Base-by-base conservation (phyloP, 495 filamentous ascomycete species). In the Neurospora cerealis region DNA sequence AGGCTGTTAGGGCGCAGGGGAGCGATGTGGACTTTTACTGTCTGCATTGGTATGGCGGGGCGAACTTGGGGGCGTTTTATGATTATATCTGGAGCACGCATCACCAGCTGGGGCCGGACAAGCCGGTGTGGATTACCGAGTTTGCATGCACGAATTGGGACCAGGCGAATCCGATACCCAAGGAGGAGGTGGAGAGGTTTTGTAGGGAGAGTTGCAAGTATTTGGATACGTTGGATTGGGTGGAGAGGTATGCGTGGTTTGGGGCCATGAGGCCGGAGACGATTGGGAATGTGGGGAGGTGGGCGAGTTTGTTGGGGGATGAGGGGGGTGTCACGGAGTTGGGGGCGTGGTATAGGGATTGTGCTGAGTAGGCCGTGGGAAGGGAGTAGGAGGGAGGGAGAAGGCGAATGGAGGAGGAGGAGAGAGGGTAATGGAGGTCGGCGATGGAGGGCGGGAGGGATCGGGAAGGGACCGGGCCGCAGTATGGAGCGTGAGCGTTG, bases 191-290 rank as follows among this genome's bases (percentile, higher is more conserved):
- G 13, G 77, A 77, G 21, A 15, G n/a, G 9, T 78, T 78, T 54
- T 73, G 71, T 21, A 21, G 60, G 13, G 77, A 78, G 72, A 74
- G 71, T 37, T 77, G 73, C 72, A 75, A 74, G 37, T 78, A 78
- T 71, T 69, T 78, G 17, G 77, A 78, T 39, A 60, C 62, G 46
- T 37, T 78, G 72, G 77, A 78, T 38, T 78, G 77, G 77, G 77
- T 78, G 4, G 77, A 78, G 37, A 32, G 75, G 36, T 78, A 78
- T 73, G 75, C 77, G 3, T 78, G 73, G 73, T 78, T 78, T 70
- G 77, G 77, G 0, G 77, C 77, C n/a, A 78, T 78, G 77, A 60
- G 73, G 34, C 54, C 54, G 5, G 77, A 77, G 34, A 34, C 75
- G 13, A 66, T 66, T 66, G 77, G 77, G 11, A 77, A 74, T 8